phyloP scores from a whole-genome alignment of 768 basidiomycete genomes.

The Psilocybe cyanescens region DNA sequence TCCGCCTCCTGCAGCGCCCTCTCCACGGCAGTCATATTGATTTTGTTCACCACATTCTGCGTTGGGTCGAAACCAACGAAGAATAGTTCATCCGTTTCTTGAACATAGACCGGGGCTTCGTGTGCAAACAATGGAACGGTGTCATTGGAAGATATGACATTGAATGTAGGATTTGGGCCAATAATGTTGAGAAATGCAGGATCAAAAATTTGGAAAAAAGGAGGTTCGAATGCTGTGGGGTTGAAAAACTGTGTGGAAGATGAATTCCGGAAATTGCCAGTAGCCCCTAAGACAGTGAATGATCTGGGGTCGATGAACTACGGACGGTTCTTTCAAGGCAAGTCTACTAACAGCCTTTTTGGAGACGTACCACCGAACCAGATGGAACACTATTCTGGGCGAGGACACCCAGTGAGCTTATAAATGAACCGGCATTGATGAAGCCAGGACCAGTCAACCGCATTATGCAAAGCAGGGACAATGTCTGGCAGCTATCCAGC shows the following conservation, averaged over 20 bases:
- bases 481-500: too few species aligned
- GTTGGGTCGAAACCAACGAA: neutral
- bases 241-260: constrained; percentile 15
- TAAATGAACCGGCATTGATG: too few species aligned
- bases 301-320: neutral
- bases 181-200: neutral
- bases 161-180: neutral
- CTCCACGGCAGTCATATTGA: neutral
- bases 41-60: neutral
- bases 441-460: too few species aligned
- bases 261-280: neutral
- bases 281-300: neutral
- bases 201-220: neutral
- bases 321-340: neutral
- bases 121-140: neutral
- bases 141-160: neutral
- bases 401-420: too few species aligned
- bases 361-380: too few species aligned
- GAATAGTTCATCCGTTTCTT: neutral
- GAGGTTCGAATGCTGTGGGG: neutral
- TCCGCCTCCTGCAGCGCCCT: neutral
- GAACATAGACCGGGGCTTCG: neutral
- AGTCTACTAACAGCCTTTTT: too few species aligned
- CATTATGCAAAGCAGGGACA: too few species aligned
- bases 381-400: too few species aligned